phyloP scores from a whole-genome alignment of 345 rosid species.

The Pistacia atlantica region DNA sequence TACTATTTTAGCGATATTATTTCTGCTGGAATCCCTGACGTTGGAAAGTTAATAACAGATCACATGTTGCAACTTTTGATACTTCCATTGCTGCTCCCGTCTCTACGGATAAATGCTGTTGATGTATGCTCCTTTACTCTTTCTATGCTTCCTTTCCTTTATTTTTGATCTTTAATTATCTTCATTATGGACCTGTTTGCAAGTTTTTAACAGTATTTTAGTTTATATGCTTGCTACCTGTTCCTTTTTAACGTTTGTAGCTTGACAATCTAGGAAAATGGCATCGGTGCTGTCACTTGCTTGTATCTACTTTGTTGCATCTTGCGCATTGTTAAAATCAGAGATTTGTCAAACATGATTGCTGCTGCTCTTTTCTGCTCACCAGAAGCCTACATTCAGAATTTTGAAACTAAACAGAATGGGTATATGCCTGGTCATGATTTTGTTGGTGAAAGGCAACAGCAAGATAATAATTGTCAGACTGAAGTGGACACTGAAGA shows the following conservation, averaged over 20 bases:
- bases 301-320: slow-evolving; percentile 94
- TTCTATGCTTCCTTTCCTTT: slow-evolving; percentile 16
- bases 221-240: background rate
- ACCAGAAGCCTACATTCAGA: slow-evolving; percentile 53
- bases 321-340: slow-evolving; percentile 90
- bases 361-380: slow-evolving; percentile 89
- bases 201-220: slow-evolving; percentile 8
- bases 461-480: slow-evolving; percentile 34
- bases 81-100: slow-evolving; percentile 89
- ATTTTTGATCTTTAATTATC: background rate
- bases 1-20: slow-evolving; percentile 91
- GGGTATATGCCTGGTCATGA: slow-evolving; percentile 47
- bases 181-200: background rate
- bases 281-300: slow-evolving; percentile 73
- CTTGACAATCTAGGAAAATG: slow-evolving; percentile 56
- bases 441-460: slow-evolving; percentile 37
- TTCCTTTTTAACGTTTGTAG: slow-evolving; percentile 26
- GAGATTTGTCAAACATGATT: slow-evolving; percentile 91
- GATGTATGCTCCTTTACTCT: slow-evolving; percentile 52
- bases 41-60: slow-evolving; percentile 89
- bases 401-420: slow-evolving; percentile 57
- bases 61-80: slow-evolving; percentile 75
- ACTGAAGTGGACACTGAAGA: slow-evolving; percentile 39
- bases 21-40: slow-evolving; percentile 98
- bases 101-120: slow-evolving; percentile 51